Base-by-base conservation (phyloP, 441 rosid genomes). In the Pelargonium citronellum region DNA sequence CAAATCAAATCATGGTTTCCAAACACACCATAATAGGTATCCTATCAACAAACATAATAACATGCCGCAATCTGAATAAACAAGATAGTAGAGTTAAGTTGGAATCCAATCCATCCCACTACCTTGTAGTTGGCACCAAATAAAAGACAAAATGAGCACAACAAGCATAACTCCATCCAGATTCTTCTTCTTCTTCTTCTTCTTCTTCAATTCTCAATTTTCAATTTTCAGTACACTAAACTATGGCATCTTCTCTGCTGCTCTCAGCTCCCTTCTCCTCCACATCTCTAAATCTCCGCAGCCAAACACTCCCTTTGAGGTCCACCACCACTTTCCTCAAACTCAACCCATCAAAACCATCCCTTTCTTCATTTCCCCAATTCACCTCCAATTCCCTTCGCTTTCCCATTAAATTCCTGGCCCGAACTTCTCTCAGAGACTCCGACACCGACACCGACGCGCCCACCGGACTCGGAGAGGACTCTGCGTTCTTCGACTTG, bases 401-500 rank as follows among this genome's bases (percentile, higher is more conserved):
- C 1, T 41, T 66, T 37, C 17, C 34, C 70, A 39, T 27, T 5
- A 68, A 43, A 15, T 19, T 75, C 46, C 27, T 70, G 17, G 10
- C 74, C 44, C 43, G 55, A 24, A 65, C 74, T 67, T 75, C 71
- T 1, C 63, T 70, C 22, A 34, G 71, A 30, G 69, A 74, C 30
- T 41, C 69, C 11, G 72, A 68, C 20, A 19, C 81, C 63, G 64
- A 79, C 1, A 67, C 76, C 0, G 64, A 22, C 1, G 64, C 27
- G 30, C 27, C 34, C 64, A 1, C 64, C 64, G 34, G 13, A 46
- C 12, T 8, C 27, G 34, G 34, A 12, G 34, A 60, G 34, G 34
- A 60, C 27, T 60, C 34, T 20, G 64, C 34, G 27, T 12, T 4
- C 10, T 60, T 17, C 64, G n/a, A 20, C 10, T 8, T 60, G 13